These are phyloP conservation scores for Camelina hispida DNA, from an alignment of 345 rosid genomes.

Conservation along the genomic window DNA sequence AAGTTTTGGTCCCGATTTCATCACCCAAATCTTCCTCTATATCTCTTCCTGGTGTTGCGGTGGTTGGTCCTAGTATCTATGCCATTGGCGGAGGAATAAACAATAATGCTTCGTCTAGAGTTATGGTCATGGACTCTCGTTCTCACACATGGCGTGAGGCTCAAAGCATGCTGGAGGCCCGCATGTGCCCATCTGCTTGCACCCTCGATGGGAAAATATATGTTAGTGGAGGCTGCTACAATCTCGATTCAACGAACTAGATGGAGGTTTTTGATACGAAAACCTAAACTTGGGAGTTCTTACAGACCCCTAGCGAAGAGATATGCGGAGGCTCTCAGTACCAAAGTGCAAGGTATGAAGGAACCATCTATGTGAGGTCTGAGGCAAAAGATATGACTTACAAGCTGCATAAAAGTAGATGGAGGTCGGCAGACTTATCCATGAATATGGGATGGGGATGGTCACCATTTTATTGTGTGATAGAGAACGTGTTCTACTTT, in stretches of 20 bases:
- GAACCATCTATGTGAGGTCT: not conserved
- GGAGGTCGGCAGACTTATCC: not conserved
- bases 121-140: slow-evolving; percentile 15
- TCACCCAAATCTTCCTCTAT: no score
- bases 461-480: not conserved
- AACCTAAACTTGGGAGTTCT: not conserved
- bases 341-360: not conserved
- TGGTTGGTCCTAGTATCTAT: not conserved
- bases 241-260: not conserved
- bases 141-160: slow-evolving; percentile 1
- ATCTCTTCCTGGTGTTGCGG: not conserved
- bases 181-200: not conserved
- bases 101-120: not conserved
- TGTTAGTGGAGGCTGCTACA: not conserved
- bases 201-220: not conserved
- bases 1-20: not conserved
- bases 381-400: not conserved
- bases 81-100: not conserved
- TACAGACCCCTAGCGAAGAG: not conserved
- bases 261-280: not conserved
- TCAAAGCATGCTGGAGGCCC: not conserved
- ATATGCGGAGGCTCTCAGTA: not conserved
- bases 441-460: not conserved
- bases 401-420: not conserved
- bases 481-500: not conserved